Evolutionary conservation across 495 filamentous ascomycete genomes (phyloP), one percentile per base, ranked within the genome.

Genomic region (Bryoglossum gracile): DNA sequence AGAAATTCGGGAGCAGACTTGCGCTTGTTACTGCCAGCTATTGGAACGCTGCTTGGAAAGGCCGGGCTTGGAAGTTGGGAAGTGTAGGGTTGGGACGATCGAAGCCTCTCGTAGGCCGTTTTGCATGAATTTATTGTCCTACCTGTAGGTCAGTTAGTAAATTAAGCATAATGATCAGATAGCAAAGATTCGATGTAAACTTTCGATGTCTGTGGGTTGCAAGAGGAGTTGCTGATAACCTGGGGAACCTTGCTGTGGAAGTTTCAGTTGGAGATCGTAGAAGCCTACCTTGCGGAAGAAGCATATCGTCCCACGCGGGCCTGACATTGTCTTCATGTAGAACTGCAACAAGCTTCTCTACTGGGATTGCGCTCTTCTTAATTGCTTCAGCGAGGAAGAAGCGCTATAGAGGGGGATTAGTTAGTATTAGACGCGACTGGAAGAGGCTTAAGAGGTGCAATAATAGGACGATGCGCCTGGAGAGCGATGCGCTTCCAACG

Each of bases 331-430:
- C 18, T 1, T 62, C 55, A 13, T 47, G 25, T n/a, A 62, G 24
- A 22, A 62, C 14, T 18, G 13, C 9, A 9, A 58, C 9, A 6
- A 62, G 42, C 37, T 25, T 54, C 10, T 60, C 58, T 22, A 73
- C 61, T 32, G 75, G 67, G 51, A 77, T 65, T 21, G 63, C 56
- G 63, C 69, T 74, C 54, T 62, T 63, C 54, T 76, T 78, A 60
- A 78, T 68, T 51, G 71, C 73, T 65, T 78, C 73, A 59, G 68
- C 69, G 42, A 78, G 62, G 53, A 76, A 58, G 60, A 73, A 74
- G 59, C 74, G 72, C 74, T 78, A 51, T 22, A 55, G 47, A 11
- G 19, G 50, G 46, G 24, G 11, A 43, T 11, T 18, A 11, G 46
- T 67, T 62, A 68, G 46, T 61, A 30, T 48, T 53, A 50, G 40